Percentiles rank a stretch among this genome's conserved stretches.
These are phyloP conservation scores for Gillenia trifoliata DNA, from an alignment of 306 rosid species.

Conservation along the genomic window DNA sequence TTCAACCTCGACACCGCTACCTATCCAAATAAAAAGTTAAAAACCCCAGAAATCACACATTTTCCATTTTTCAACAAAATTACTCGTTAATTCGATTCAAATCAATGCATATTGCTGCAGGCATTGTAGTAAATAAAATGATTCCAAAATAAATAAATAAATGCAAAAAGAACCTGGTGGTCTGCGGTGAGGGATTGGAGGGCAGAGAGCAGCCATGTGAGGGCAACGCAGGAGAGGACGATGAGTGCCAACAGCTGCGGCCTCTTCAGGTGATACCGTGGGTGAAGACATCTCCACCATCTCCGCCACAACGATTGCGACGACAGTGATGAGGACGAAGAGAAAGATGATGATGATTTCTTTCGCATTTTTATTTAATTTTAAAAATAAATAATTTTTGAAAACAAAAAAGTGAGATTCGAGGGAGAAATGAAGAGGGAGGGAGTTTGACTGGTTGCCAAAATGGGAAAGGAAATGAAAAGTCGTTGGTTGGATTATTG, in stretches of 20 bases:
- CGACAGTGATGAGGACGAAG: conserved; percentile 10
- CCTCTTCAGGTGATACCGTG: conserved; percentile 40
- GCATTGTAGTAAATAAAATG: not conserved
- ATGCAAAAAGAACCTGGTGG: conserved; percentile 8
- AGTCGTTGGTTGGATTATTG: not conserved
- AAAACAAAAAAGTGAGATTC: not conserved
- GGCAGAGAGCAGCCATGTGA: conserved; percentile 34
- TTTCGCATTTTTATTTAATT: conserved; percentile 27
- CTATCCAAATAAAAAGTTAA: conserved; percentile 22
- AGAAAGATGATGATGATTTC: conserved; percentile 26
- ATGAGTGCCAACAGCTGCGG: conserved; percentile 32
- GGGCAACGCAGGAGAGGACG: conserved; percentile 21
- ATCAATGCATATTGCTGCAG: too few species aligned
- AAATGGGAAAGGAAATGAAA: not conserved
- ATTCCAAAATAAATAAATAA: not conserved
- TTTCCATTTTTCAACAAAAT: not conserved
- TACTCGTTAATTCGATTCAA: not conserved
- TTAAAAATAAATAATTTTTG: not conserved
- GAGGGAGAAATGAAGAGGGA: not conserved
- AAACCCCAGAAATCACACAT: not conserved
- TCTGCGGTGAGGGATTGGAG: conserved; percentile 29
- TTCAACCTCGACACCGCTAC: conserved; percentile 36
- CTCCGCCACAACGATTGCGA: conserved; percentile 1
- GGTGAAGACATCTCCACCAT: conserved; percentile 32
- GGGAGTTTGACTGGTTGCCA: not conserved